These are phyloP conservation scores for Clathrospora elynae DNA, from an alignment of 2,329 filamentous ascomycete genomes.

Conservation along the genomic window DNA sequence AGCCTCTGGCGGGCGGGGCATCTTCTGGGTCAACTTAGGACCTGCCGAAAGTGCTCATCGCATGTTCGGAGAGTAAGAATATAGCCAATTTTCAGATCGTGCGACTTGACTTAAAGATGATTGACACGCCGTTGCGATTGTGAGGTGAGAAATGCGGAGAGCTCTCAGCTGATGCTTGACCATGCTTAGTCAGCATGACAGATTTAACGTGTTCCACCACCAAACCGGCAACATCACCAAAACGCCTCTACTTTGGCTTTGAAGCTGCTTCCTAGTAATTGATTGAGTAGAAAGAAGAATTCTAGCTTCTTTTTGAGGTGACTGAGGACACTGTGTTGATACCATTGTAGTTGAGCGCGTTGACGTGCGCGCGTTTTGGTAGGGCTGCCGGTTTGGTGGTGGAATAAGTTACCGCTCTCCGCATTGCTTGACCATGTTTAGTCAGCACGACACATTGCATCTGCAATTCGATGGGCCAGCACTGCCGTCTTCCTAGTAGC, in stretches of 20 bases:
- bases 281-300: background rate
- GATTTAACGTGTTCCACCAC: too few species aligned
- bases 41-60: constrained; percentile 29
- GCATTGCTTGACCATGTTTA: too few species aligned
- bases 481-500: too few species aligned
- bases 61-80: constrained; percentile 20
- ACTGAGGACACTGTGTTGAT: constrained; percentile 1
- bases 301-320: background rate
- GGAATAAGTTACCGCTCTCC: too few species aligned
- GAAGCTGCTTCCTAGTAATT: background rate
- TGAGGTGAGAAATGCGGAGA: constrained; percentile 4
- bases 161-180: constrained; percentile 1
- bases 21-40: constrained; percentile 32
- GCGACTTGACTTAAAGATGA: background rate
- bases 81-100: constrained; percentile 1
- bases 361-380: background rate
- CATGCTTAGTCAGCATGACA: background rate
- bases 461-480: too few species aligned
- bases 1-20: constrained; percentile 36
- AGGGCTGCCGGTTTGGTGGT: too few species aligned
- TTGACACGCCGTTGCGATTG: background rate
- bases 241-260: background rate
- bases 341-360: constrained; percentile 1
- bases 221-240: too few species aligned
- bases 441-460: too few species aligned